These are phyloP conservation scores for Elsinoe necatrix DNA, from an alignment of 2,329 filamentous ascomycete genomes.

Conservation along the genomic window DNA sequence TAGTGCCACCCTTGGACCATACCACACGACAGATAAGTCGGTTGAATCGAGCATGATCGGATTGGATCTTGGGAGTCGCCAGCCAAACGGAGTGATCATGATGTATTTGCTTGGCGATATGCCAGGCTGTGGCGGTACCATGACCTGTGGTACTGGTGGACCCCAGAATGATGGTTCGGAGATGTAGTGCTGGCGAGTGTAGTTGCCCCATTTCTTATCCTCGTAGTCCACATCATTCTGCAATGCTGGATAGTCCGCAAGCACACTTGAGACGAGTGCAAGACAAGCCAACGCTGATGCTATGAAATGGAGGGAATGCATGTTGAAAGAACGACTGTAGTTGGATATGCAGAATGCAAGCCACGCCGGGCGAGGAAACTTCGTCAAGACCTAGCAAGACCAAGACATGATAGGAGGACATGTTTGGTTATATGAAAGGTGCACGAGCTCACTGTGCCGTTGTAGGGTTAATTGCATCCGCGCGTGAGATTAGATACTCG, in stretches of 20 bases:
- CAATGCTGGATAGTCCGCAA: conserved; percentile 10
- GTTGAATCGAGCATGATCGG: conserved; percentile 28
- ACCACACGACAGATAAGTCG: conserved; percentile 27
- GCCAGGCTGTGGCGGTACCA: conserved; percentile 1
- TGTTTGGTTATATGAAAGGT: background rate
- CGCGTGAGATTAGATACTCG: conserved; percentile 1
- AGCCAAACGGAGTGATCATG: conserved; percentile 27
- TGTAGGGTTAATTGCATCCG: background rate
- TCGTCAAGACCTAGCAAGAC: background rate
- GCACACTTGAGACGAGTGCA: background rate
- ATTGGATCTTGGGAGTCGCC: conserved; percentile 23
- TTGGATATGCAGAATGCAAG: conserved; percentile 5
- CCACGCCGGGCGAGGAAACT: background rate
- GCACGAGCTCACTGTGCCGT: background rate
- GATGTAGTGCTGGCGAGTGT: conserved; percentile 13
- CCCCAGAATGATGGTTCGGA: conserved; percentile 8
- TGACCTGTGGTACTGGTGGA: conserved; percentile 23
- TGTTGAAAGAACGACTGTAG: conserved; percentile 3
- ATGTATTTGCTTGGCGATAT: conserved; percentile 1
- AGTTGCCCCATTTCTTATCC: conserved; percentile 9
- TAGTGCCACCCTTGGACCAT: conserved; percentile 23
- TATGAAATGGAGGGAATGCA: background rate
- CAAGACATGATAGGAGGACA: background rate
- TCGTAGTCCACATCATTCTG: conserved; percentile 1
- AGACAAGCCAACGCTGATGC: background rate